phyloP scores from a whole-genome alignment of 2,329 filamentous ascomycete species.

The Diplodia intermedia region DNA sequence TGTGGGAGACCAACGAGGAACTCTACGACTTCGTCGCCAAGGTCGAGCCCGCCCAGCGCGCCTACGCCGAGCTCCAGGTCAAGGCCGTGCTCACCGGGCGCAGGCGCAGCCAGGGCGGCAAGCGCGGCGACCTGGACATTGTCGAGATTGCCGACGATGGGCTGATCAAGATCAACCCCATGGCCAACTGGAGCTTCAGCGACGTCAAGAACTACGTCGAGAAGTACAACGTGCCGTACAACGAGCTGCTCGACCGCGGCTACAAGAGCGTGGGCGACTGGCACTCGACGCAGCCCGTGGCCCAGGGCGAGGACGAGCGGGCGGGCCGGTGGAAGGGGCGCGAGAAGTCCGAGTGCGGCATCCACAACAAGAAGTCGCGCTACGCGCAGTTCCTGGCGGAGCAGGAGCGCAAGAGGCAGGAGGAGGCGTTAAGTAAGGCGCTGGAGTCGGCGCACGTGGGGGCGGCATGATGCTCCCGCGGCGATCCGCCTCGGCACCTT shows the following conservation, averaged over 20 bases:
- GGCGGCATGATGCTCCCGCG: constrained; percentile 15
- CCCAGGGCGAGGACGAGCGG: constrained; percentile 91
- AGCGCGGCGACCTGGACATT: constrained; percentile 87
- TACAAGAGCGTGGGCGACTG: constrained; percentile 99
- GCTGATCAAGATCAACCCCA: constrained; percentile 95
- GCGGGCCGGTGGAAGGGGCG: constrained; percentile 97
- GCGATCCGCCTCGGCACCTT: constrained; percentile 1
- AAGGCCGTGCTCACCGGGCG: constrained; percentile 92
- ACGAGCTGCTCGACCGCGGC: constrained; percentile 85
- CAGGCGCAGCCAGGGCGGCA: constrained; percentile 88
- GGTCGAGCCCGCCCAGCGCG: constrained; percentile 92
- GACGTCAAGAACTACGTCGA: constrained; percentile 89
- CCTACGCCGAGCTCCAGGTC: constrained; percentile 86
- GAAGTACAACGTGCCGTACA: constrained; percentile 90
- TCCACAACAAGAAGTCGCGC: constrained; percentile 95
- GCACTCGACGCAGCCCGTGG: constrained; percentile 92
- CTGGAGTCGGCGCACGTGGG: constrained; percentile 30
- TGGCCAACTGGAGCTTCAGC: constrained; percentile 91
- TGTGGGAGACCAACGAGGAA: constrained; percentile 87
- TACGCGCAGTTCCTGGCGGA: constrained; percentile 85
- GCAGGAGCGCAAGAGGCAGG: constrained; percentile 68
- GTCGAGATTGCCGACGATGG: constrained; percentile 91
- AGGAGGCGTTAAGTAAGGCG: constrained; percentile 32
- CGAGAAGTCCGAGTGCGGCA: constrained; percentile 95
- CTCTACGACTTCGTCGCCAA: constrained; percentile 98